A percentile compares a stretch with the other conserved stretches of the same genome.
These are phyloP conservation scores for Cytospora leucostoma DNA, from an alignment of 2,329 filamentous ascomycete species.

Conservation along the genomic window DNA sequence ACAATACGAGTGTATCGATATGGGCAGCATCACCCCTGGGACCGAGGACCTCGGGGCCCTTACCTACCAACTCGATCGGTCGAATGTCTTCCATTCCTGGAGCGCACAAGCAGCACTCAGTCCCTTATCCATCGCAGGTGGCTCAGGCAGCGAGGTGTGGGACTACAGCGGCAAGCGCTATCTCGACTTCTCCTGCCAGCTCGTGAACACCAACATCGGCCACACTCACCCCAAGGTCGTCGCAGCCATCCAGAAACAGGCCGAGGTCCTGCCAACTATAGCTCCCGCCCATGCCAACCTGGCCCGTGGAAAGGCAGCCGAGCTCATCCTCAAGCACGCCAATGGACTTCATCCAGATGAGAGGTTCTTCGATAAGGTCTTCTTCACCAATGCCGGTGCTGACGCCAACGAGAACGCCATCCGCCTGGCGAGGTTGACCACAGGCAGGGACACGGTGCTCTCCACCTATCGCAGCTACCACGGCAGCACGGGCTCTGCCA, in stretches of 20 bases:
- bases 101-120: slow-evolving; percentile 24
- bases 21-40: slow-evolving; percentile 24
- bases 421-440: slow-evolving; percentile 25
- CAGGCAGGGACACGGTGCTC: slow-evolving; percentile 27
- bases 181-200: slow-evolving; percentile 27
- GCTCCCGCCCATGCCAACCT: slow-evolving; percentile 26
- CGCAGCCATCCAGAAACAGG: slow-evolving; percentile 27
- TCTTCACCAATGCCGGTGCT: slow-evolving; percentile 27
- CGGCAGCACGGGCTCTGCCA: slow-evolving; percentile 29
- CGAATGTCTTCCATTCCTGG: slow-evolving; percentile 28
- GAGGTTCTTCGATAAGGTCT: slow-evolving; percentile 25
- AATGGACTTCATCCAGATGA: slow-evolving; percentile 9
- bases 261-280: slow-evolving; percentile 21
- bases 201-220: slow-evolving; percentile 27
- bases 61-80: slow-evolving; percentile 24
- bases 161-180: slow-evolving; percentile 27
- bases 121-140: slow-evolving; percentile 22
- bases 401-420: slow-evolving; percentile 28
- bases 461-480: slow-evolving; percentile 31
- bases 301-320: slow-evolving; percentile 21
- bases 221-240: slow-evolving; percentile 26
- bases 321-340: slow-evolving; percentile 27
- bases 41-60: slow-evolving; percentile 21
- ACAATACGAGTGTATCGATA: neutral
- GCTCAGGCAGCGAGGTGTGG: slow-evolving; percentile 25